These are phyloP conservation scores for Amesomyces nigricolor DNA, from an alignment of 2,329 filamentous ascomycete species.

Conservation along the genomic window DNA sequence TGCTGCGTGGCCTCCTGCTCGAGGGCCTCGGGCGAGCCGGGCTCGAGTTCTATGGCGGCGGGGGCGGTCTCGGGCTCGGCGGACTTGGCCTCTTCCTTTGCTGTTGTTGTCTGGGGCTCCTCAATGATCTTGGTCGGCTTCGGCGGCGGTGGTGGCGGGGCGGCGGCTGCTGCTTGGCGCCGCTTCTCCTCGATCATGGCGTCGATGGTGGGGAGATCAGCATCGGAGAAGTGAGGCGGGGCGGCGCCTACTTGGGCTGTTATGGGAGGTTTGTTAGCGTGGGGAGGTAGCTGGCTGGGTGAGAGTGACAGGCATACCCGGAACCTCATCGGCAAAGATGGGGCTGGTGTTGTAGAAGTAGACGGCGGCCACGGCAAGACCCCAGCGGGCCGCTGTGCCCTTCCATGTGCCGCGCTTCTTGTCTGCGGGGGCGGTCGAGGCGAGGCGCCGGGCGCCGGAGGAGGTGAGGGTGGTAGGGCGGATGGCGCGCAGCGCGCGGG, in stretches of 20 bases:
- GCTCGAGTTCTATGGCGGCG: slow-evolving; percentile 7
- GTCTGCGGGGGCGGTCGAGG: slow-evolving; percentile 50
- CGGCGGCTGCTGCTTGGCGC: slow-evolving; percentile 36
- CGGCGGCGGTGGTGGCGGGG: slow-evolving; percentile 23
- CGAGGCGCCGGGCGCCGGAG: slow-evolving; percentile 43
- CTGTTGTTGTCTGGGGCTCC: slow-evolving; percentile 19
- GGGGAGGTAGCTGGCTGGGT: not conserved
- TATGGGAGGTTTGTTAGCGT: slow-evolving; percentile 8
- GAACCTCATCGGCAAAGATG: slow-evolving; percentile 76
- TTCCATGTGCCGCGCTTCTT: slow-evolving; percentile 79
- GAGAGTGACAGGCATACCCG: slow-evolving; percentile 45
- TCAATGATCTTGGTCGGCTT: slow-evolving; percentile 21
- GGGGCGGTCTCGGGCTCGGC: slow-evolving; percentile 19
- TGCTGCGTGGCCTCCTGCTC: slow-evolving; percentile 81
- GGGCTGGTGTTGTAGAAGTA: slow-evolving; percentile 94
- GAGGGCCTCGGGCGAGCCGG: slow-evolving; percentile 46
- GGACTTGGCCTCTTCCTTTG: slow-evolving; percentile 23
- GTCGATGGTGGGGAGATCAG: slow-evolving; percentile 59
- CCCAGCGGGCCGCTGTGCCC: slow-evolving; percentile 66
- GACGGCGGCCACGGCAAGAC: slow-evolving; percentile 65
- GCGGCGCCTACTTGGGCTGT: slow-evolving; percentile 35
- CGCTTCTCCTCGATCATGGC: slow-evolving; percentile 61
- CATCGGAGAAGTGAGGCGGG: slow-evolving; percentile 50
- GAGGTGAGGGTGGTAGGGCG: slow-evolving; percentile 37
- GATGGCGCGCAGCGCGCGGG: slow-evolving; percentile 40